These are phyloP conservation scores for Boletus mariae DNA, from an alignment of 1,284 basidiomycete genomes.

Conservation along the genomic window DNA sequence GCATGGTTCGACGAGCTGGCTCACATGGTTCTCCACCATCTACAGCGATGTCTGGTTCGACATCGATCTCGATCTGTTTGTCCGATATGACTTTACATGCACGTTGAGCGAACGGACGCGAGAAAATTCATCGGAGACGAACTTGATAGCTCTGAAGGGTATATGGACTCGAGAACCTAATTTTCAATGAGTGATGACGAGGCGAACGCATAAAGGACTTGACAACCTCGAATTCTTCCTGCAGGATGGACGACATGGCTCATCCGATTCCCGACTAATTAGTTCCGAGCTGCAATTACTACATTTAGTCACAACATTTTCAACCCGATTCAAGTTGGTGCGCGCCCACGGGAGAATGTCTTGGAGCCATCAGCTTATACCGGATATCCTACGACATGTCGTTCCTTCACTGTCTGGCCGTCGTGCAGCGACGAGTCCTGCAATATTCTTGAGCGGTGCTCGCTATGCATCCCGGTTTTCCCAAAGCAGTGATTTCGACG, in stretches of 20 bases:
- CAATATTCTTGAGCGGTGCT: conserved; percentile 3
- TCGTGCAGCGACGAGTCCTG: neutral
- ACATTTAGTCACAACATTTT: conserved; percentile 20
- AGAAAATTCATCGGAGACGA: conserved; percentile 41
- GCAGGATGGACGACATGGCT: conserved; percentile 57
- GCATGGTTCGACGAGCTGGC: conserved; percentile 25
- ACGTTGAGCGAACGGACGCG: conserved; percentile 42
- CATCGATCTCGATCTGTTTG: conserved; percentile 77
- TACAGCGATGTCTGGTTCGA: conserved; percentile 80
- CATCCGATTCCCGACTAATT: conserved; percentile 28
- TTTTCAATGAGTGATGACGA: conserved; percentile 11
- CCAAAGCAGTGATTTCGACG: conserved; percentile 2
- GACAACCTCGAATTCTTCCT: conserved; percentile 86
- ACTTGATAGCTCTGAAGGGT: conserved; percentile 91
- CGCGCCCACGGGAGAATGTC: conserved; percentile 15
- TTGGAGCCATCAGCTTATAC: conserved; percentile 20
- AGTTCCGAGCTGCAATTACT: conserved; percentile 20
- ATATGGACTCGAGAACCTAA: conserved; percentile 93
- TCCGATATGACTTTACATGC: conserved; percentile 77
- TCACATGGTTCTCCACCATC: conserved; percentile 60
- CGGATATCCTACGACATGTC: conserved; percentile 14
- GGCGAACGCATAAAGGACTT: conserved; percentile 6
- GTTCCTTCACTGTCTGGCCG: neutral
- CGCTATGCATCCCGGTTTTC: conserved; percentile 9
- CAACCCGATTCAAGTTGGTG: neutral